Conservation (phyloP, 2,329 filamentous ascomycete species). For the Diaporthe velutina region DNA sequence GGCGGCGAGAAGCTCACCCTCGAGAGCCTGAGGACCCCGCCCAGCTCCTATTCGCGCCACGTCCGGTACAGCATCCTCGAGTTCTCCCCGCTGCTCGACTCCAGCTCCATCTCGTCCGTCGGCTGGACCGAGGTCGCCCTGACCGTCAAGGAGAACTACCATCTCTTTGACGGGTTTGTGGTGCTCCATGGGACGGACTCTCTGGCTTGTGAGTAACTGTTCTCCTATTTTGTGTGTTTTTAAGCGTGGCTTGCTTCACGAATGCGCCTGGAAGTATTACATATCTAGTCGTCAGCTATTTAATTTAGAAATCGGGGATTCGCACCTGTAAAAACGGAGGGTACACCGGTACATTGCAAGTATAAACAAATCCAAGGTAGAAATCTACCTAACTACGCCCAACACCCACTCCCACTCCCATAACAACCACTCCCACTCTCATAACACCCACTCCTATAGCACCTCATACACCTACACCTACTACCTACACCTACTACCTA, state of each 20-base stretch:
- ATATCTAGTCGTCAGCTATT: not conserved
- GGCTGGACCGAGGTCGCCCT: conserved; percentile 89
- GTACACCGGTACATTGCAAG: too few relatives aligned
- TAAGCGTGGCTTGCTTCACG: not conserved
- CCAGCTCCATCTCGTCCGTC: conserved; percentile 86
- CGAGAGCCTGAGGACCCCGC: conserved; percentile 81
- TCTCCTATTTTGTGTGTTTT: not conserved
- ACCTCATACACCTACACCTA: too few relatives aligned
- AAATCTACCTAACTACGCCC: too few relatives aligned
- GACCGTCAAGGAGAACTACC: conserved; percentile 87
- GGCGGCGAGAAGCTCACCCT: conserved; percentile 65
- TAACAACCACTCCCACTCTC: too few relatives aligned
- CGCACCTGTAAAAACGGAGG: too few relatives aligned
- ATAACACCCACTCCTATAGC: too few relatives aligned
- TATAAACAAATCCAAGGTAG: too few relatives aligned
- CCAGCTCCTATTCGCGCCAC: conserved; percentile 83
- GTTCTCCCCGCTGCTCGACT: conserved; percentile 87
- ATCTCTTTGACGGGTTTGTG: conserved; percentile 90
- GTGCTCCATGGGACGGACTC: conserved; percentile 93
- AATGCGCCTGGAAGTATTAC: not conserved
- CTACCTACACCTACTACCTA: too few relatives aligned
- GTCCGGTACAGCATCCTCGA: conserved; percentile 88
- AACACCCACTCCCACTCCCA: too few relatives aligned
- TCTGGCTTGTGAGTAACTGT: conserved; percentile 67
- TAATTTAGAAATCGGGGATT: too few relatives aligned